These are phyloP conservation scores for Phyllosticta paracitricarpa DNA, from an alignment of 2,329 filamentous ascomycete genomes.

Conservation along the genomic window DNA sequence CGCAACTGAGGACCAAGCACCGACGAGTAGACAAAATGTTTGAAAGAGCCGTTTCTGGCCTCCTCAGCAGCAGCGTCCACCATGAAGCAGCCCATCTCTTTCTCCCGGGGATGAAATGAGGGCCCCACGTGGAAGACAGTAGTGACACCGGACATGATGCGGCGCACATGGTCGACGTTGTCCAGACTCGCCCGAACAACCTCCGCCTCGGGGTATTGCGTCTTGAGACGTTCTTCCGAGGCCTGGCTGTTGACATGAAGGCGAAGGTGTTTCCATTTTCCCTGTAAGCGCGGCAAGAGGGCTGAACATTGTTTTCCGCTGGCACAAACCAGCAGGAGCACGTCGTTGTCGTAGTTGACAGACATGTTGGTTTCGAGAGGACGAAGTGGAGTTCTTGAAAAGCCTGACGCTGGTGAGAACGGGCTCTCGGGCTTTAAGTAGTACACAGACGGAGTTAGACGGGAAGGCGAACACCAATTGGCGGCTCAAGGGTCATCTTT, in stretches of 20 bases:
- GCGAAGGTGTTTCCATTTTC: slow-evolving; percentile 24
- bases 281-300: slow-evolving; percentile 26
- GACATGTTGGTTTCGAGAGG: slow-evolving; percentile 16
- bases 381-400: background rate
- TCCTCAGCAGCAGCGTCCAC: slow-evolving; percentile 25
- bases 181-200: slow-evolving; percentile 24
- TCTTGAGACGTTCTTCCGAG: slow-evolving; percentile 19
- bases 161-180: slow-evolving; percentile 13
- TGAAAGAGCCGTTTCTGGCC: slow-evolving; percentile 16
- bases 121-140: slow-evolving; percentile 26
- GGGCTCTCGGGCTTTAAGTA: background rate
- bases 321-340: slow-evolving; percentile 30
- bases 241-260: slow-evolving; percentile 22
- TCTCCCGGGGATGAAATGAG: slow-evolving; percentile 26
- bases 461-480: background rate
- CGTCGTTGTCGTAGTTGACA: slow-evolving; percentile 18
- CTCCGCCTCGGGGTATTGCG: slow-evolving; percentile 23
- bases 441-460: background rate
- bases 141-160: slow-evolving; percentile 22
- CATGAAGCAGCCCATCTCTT: slow-evolving; percentile 25
- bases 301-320: slow-evolving; percentile 27
- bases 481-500: background rate
- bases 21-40: slow-evolving; percentile 27
- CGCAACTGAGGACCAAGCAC: slow-evolving; percentile 24
- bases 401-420: background rate